Evolutionary conservation across 2,329 filamentous ascomycete species (phyloP).

Genomic region (Moelleriella libera): DNA sequence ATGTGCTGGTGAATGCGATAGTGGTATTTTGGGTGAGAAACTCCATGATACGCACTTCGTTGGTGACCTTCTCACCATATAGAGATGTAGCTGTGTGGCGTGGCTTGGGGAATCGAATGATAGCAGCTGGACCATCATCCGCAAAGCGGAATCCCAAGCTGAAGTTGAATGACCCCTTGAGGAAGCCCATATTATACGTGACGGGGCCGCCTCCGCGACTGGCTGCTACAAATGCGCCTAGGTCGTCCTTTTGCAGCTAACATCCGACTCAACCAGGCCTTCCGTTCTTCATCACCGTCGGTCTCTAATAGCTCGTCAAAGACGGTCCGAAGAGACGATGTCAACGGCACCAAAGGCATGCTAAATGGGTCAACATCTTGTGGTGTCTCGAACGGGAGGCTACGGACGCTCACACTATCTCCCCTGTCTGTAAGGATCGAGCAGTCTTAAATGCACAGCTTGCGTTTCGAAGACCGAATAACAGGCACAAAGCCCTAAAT

Average conservation of each 20-base stretch:
- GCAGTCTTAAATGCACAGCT: no score
- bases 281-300: conserved; percentile 9
- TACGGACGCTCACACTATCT: no score
- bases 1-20: no score
- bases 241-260: conserved; percentile 10
- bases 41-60: conserved; percentile 13
- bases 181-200: conserved; percentile 10
- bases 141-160: conserved; percentile 10
- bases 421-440: no score
- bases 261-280: conserved; percentile 7
- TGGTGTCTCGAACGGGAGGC: no score
- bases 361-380: not conserved
- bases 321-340: not conserved
- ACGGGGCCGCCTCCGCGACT: conserved; percentile 5
- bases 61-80: conserved; percentile 17
- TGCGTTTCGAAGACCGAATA: no score
- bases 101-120: conserved; percentile 13
- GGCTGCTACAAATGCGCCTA: conserved; percentile 9
- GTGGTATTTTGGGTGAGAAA: conserved; percentile 14
- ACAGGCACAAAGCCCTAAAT: no score
- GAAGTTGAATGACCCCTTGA: conserved; percentile 16
- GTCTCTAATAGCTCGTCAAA: conserved; percentile 10
- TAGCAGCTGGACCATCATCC: conserved; percentile 7
- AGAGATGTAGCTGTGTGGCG: conserved; percentile 8
- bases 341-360: not conserved